Evolutionary conservation across 1,284 basidiomycete genomes (phyloP), one percentile per base, ranked within the genome.

Genomic region (Tylopilus sp.): DNA sequence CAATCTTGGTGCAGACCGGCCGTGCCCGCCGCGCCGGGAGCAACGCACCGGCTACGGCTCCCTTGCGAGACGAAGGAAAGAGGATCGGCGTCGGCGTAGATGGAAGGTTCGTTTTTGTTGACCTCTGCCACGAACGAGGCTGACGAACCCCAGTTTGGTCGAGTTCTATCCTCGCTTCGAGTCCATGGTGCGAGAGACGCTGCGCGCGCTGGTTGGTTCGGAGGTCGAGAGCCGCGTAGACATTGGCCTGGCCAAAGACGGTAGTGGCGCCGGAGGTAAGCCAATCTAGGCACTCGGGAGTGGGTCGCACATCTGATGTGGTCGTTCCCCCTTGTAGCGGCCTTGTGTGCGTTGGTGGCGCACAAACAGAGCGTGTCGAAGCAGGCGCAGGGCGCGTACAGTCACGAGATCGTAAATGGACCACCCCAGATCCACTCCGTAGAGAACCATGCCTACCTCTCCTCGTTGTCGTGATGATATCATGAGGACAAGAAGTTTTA

Each of bases 161-260:
- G 89, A 97, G 68, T 88, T 89, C 64, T 92, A 96, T 66, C 95
- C 92, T 6, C 77, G 81, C 65, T 99, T 92, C 68, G 82, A 93
- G 62, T 71, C 77, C 9, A 79, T 78, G 12, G 73, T 97, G 54
- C 78, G 89, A 28, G 79, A 83, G 40, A 86, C 92, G 0, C 68
- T 99, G 42, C 72, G 79, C n/a, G 69, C 74, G 2, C 63, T 98
- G 29, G 78, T 98, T 11, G 94, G 96, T 7, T 75, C 81, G 35
- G 79, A 90, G 35, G 81, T 87, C 5, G 92, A 93, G 71, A 76
- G 80, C 61, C 74, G 82, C 31, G 82, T 97, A 7, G 79, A 86
- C 53, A 90, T 98, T 58, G 94, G 92, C 19, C 69, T 97, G 59
- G 96, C 96, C 5, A 98, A 97, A 71, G 97, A 99, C 64, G 96